A percentile compares a stretch with the other conserved stretches of the same genome.
Evolutionary conservation across 768 basidiomycete genomes (phyloP).

Genomic region (Tephrocybe sp.): DNA sequence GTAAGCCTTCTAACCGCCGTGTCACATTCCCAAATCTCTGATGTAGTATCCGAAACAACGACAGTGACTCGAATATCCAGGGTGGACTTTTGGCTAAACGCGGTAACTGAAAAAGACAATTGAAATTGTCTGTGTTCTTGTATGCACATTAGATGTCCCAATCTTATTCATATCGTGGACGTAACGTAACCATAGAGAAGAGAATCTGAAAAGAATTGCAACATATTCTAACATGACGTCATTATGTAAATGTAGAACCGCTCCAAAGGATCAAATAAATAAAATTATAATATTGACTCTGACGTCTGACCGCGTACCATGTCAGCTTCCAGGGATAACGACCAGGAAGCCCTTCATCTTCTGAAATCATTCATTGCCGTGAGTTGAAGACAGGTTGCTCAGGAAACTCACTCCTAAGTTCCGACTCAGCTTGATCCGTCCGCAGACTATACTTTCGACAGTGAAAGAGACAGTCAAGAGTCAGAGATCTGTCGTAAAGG

Average conservation of each 20-base stretch:
- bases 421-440: slow-evolving; percentile 44
- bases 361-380: slow-evolving; percentile 17
- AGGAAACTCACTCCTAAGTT: not conserved
- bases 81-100: slow-evolving; percentile 70
- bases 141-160: not conserved
- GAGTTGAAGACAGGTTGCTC: not conserved
- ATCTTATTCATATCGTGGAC: not conserved
- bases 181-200: too few species aligned
- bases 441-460: slow-evolving; percentile 60
- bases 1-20: slow-evolving; percentile 38
- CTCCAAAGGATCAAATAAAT: too few species aligned
- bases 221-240: slow-evolving; percentile 10
- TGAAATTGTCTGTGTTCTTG: not conserved
- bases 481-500: slow-evolving; percentile 59
- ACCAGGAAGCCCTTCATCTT: slow-evolving; percentile 3
- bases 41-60: slow-evolving; percentile 1
- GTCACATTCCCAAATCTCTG: not conserved
- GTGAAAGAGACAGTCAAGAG: slow-evolving; percentile 50
- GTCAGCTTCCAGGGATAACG: not conserved
- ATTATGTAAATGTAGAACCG: not conserved
- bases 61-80: slow-evolving; percentile 61
- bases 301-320: not conserved
- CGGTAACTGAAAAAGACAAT: slow-evolving; percentile 50
- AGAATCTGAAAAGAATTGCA: too few species aligned
- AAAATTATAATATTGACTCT: too few species aligned